Evolutionary conservation across 1,284 basidiomycete genomes (phyloP).

Genomic region (Takashimella tepidaria): DNA sequence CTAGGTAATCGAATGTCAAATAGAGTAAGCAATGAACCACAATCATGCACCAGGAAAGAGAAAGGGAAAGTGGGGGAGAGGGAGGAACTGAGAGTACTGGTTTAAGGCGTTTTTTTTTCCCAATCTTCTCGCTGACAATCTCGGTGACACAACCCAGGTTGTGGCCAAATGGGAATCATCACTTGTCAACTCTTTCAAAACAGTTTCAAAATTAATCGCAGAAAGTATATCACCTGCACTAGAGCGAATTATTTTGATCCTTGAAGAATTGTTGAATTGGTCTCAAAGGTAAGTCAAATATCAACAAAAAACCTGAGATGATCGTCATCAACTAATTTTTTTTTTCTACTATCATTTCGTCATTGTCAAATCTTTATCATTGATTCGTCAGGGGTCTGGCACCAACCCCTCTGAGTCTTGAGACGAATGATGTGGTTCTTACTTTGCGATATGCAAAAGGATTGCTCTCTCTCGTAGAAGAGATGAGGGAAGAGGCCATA

Average conservation of each 20-base stretch:
- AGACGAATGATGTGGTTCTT: constrained; percentile 3
- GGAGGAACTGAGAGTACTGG: too few species aligned
- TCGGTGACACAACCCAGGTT: constrained; percentile 20
- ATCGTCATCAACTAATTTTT: neutral
- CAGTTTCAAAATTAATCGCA: constrained; percentile 29
- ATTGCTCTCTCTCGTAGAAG: constrained; percentile 18
- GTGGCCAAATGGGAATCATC: constrained; percentile 41
- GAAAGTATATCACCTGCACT: constrained; percentile 38
- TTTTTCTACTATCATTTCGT: neutral
- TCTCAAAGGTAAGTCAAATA: neutral
- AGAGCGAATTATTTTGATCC: constrained; percentile 34
- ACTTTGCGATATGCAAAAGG: constrained; percentile 14
- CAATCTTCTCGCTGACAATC: constrained; percentile 1
- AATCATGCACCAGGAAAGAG: too few species aligned
- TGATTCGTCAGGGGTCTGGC: neutral
- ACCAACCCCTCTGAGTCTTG: constrained; percentile 1
- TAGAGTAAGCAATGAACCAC: constrained; percentile 18
- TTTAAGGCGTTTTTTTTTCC: too few species aligned
- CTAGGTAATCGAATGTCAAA: constrained; percentile 41
- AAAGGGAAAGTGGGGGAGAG: too few species aligned
- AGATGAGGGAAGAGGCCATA: constrained; percentile 31
- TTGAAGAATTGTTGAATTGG: constrained; percentile 40
- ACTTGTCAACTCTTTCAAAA: constrained; percentile 24
- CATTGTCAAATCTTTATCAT: constrained; percentile 2
- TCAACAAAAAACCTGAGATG: constrained; percentile 17